These are phyloP conservation scores for Phytopythium kandeliae DNA, from an alignment of 352 stramenopile genomes.

Conservation along the genomic window DNA sequence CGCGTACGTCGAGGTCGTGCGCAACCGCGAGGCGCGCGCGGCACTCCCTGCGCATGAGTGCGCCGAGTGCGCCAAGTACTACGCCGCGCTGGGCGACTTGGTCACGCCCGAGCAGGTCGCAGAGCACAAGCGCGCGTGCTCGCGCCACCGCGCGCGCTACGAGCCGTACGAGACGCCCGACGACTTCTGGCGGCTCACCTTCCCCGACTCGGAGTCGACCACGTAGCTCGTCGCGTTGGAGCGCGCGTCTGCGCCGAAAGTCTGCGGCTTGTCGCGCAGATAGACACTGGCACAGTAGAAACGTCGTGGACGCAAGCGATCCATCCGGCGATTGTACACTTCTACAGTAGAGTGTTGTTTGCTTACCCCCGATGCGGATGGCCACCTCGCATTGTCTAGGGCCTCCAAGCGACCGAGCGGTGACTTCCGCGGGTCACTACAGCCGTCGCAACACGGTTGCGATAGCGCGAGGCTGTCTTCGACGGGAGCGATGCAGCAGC, in stretches of 20 bases:
- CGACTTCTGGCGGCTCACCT: conserved; percentile 82
- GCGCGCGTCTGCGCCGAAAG: too few species aligned
- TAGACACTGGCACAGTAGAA: neutral
- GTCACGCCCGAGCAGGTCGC: conserved; percentile 23
- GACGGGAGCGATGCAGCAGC: neutral
- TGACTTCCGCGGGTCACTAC: neutral
- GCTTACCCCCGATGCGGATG: neutral
- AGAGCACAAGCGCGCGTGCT: conserved; percentile 53
- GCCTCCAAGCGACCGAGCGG: neutral
- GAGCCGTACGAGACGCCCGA: conserved; percentile 78
- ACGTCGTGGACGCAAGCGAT: too few species aligned
- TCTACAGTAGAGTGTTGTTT: neutral
- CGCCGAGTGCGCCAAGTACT: conserved; percentile 74
- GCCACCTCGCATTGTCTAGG: neutral
- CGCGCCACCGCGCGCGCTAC: conserved; percentile 65
- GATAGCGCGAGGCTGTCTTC: neutral
- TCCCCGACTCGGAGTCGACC: conserved; percentile 48
- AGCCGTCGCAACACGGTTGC: neutral
- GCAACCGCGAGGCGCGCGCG: conserved; percentile 57
- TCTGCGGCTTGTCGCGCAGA: too few species aligned
- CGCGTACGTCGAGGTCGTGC: conserved; percentile 72
- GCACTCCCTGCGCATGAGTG: conserved; percentile 62
- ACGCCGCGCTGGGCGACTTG: conserved; percentile 52
- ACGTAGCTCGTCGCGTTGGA: neutral
- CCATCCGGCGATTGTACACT: neutral